phyloP scores from a whole-genome alignment of 2,329 filamentous ascomycete species.

The Alternaria panax region DNA sequence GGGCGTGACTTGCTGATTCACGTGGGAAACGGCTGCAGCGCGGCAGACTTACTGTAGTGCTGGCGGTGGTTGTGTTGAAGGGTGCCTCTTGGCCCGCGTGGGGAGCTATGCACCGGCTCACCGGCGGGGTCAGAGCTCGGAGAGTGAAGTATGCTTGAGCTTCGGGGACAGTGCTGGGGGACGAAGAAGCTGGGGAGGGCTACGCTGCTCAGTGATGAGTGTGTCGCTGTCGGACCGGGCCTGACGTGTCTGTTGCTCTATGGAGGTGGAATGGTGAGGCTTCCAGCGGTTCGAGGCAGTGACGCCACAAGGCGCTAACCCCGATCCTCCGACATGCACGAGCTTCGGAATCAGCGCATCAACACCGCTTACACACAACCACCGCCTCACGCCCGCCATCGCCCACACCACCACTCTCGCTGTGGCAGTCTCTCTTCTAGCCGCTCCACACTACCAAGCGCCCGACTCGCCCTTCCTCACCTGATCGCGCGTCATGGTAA shows the following conservation, averaged over 20 bases:
- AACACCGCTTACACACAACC: slow-evolving; percentile 45
- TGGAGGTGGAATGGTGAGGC: slow-evolving; percentile 38
- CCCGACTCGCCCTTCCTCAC: not conserved
- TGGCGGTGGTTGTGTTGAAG: not conserved
- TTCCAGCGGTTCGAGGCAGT: slow-evolving; percentile 24
- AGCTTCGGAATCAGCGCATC: slow-evolving; percentile 37
- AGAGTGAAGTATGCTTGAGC: not conserved
- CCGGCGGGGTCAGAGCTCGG: slow-evolving; percentile 16
- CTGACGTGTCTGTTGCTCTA: slow-evolving; percentile 46
- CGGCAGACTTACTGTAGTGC: not conserved
- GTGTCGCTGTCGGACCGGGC: slow-evolving; percentile 11
- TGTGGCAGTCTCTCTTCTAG: slow-evolving; percentile 1
- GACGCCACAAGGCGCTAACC: slow-evolving; percentile 30
- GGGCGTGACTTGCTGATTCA: not conserved
- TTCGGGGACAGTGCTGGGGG: not conserved
- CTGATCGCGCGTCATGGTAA: slow-evolving; percentile 45
- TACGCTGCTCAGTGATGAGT: not conserved
- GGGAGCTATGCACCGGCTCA: slow-evolving; percentile 11
- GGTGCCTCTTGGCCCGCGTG: slow-evolving; percentile 23
- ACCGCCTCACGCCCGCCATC: slow-evolving; percentile 26
- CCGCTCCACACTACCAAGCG: not conserved
- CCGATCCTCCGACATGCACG: slow-evolving; percentile 19
- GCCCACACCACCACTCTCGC: slow-evolving; percentile 18
- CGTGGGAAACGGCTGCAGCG: not conserved
- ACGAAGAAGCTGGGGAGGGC: not conserved